Percentiles rank a stretch among this genome's conserved stretches.
phyloP scores from a whole-genome alignment of 352 stramenopile genomes.

The Pythium apleroticum region DNA sequence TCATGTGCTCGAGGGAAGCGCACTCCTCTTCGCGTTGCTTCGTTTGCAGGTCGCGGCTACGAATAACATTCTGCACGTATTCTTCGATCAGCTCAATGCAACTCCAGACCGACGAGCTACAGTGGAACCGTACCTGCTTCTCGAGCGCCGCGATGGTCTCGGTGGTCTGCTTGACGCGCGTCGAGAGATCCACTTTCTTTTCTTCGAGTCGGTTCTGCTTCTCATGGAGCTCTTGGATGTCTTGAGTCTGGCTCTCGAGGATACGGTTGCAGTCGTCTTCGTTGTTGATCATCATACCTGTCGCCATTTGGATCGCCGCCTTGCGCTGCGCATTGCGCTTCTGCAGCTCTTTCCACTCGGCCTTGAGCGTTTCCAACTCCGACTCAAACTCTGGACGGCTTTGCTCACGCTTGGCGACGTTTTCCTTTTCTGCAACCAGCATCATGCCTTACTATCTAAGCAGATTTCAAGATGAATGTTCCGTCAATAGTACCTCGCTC shows the following conservation, averaged over 20 bases:
- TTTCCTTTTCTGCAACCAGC: constrained; percentile 40
- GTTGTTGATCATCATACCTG: constrained; percentile 70
- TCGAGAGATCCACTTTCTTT: constrained; percentile 73
- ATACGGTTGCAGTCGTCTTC: constrained; percentile 76
- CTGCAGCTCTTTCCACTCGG: constrained; percentile 71
- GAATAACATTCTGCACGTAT: constrained; percentile 49
- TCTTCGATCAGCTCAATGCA: neutral
- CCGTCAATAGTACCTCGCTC: constrained; percentile 43
- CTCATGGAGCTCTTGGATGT: constrained; percentile 71
- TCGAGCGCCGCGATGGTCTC: constrained; percentile 48
- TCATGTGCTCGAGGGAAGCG: constrained; percentile 69
- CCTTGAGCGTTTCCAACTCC: constrained; percentile 51
- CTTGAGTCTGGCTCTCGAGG: constrained; percentile 69
- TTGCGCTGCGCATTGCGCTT: constrained; percentile 72
- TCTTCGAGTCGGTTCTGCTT: constrained; percentile 69
- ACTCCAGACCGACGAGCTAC: neutral
- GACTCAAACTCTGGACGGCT: constrained; percentile 40
- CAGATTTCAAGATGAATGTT: too few species aligned
- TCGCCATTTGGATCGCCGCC: constrained; percentile 66
- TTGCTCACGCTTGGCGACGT: constrained; percentile 42
- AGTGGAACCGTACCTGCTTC: constrained; percentile 44
- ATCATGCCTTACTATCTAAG: too few species aligned
- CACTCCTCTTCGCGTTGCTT: constrained; percentile 78
- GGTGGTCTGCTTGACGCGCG: constrained; percentile 60
- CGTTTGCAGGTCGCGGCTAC: constrained; percentile 65